phyloP scores from a whole-genome alignment of 495 filamentous ascomycete species.

The Jackrogersella multiformis region DNA sequence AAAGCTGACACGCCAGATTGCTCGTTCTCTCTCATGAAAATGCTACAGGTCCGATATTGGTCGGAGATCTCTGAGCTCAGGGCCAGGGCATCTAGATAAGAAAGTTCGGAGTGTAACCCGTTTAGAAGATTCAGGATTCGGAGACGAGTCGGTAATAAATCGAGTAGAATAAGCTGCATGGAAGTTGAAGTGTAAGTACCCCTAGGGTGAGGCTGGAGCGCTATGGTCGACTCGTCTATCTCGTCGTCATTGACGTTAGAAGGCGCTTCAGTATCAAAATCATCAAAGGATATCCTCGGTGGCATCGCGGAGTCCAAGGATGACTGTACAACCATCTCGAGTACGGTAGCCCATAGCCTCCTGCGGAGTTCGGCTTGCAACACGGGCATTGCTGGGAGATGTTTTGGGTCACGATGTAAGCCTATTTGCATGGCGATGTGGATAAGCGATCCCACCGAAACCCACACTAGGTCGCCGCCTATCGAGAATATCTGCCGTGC shows the following conservation, averaged over 20 bases:
- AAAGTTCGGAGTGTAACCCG: slow-evolving; percentile 55
- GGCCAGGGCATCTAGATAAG: slow-evolving; percentile 62
- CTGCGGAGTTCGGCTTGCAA: slow-evolving; percentile 66
- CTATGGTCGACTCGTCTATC: slow-evolving; percentile 55
- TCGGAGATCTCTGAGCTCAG: slow-evolving; percentile 55
- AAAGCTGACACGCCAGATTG: slow-evolving; percentile 39
- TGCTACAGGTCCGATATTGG: slow-evolving; percentile 48
- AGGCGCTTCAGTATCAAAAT: slow-evolving; percentile 65
- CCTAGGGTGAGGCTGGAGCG: slow-evolving; percentile 46
- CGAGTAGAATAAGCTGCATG: slow-evolving; percentile 60
- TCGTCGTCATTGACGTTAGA: slow-evolving; percentile 67
- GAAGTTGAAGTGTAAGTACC: slow-evolving; percentile 59
- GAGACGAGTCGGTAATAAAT: slow-evolving; percentile 59
- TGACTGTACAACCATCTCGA: slow-evolving; percentile 67
- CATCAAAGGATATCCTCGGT: slow-evolving; percentile 57
- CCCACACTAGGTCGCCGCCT: slow-evolving; percentile 66
- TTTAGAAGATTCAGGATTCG: slow-evolving; percentile 62
- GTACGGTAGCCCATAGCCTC: slow-evolving; percentile 69
- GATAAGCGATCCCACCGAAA: slow-evolving; percentile 63
- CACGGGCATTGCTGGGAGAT: slow-evolving; percentile 57
- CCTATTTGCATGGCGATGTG: slow-evolving; percentile 67
- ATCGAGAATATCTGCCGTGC: slow-evolving; percentile 61
- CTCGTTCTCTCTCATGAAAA: slow-evolving; percentile 29
- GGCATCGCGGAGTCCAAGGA: slow-evolving; percentile 65
- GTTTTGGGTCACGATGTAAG: slow-evolving; percentile 66